Conservation (phyloP, 768 basidiomycete species). For the Neoboletus magnificus region DNA sequence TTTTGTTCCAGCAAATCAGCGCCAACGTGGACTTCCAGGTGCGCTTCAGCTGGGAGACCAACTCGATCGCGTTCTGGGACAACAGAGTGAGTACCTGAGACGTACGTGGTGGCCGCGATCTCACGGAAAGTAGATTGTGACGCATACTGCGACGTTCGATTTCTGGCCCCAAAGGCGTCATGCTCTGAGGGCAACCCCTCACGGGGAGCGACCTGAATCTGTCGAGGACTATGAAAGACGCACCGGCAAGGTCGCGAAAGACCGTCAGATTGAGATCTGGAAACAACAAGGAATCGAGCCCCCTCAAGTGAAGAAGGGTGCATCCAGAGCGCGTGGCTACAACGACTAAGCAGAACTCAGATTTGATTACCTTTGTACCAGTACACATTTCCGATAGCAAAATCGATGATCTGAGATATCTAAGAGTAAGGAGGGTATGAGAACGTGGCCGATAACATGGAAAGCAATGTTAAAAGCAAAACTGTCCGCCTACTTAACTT, state of each 20-base stretch:
- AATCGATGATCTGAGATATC: not conserved
- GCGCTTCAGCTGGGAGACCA: constrained; percentile 72
- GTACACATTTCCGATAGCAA: not conserved
- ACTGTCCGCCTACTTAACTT: constrained; percentile 1
- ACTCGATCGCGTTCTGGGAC: constrained; percentile 85
- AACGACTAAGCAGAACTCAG: constrained; percentile 46
- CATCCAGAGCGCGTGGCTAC: constrained; percentile 49
- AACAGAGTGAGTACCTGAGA: constrained; percentile 53
- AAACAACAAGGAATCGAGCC: constrained; percentile 57
- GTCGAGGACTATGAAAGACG: constrained; percentile 65
- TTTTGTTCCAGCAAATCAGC: constrained; percentile 69
- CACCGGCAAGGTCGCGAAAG: constrained; percentile 67
- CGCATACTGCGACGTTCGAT: constrained; percentile 79
- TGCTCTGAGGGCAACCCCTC: constrained; percentile 77
- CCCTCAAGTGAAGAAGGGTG: constrained; percentile 29
- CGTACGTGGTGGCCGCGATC: not conserved
- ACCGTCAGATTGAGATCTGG: constrained; percentile 72
- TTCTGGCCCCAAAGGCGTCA: constrained; percentile 78
- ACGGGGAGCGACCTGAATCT: constrained; percentile 73
- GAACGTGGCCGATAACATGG: not conserved
- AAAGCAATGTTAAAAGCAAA: not conserved
- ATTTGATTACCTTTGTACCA: constrained; percentile 4
- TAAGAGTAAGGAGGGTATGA: not conserved
- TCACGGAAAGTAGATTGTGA: constrained; percentile 48
- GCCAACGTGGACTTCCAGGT: constrained; percentile 73